Conservation (phyloP, 495 filamentous ascomycete genomes). For the Aspergillus nanangensis region DNA sequence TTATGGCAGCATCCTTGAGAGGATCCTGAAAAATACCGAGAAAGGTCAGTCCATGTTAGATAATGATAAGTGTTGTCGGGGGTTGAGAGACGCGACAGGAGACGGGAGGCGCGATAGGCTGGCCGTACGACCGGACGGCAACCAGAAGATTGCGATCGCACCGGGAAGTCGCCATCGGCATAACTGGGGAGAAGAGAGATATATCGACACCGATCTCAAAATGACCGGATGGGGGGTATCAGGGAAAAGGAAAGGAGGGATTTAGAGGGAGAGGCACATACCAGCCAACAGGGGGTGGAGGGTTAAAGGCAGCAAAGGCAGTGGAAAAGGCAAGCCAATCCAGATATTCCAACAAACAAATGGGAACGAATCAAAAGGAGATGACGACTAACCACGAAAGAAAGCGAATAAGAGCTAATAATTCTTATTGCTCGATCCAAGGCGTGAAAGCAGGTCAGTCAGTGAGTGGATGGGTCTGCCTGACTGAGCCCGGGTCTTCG, state of each 20-base stretch:
- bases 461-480: constrained; percentile 14
- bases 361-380: constrained; percentile 3
- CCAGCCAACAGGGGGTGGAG: neutral
- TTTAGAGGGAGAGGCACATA: constrained; percentile 2
- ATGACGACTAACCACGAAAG: constrained; percentile 5
- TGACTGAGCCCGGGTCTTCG: constrained; percentile 19
- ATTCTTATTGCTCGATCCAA: constrained; percentile 7
- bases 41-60: constrained; percentile 15
- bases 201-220: no score
- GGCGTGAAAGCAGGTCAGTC: constrained; percentile 11
- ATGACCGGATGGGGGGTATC: neutral
- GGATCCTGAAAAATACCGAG: constrained; percentile 1
- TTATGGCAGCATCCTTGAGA: constrained; percentile 36
- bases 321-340: constrained; percentile 1
- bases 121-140: no score
- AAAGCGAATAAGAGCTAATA: neutral
- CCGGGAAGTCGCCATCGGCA: no score
- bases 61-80: neutral
- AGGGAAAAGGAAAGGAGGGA: neutral
- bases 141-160: no score
- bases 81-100: neutral
- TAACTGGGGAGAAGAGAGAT: neutral
- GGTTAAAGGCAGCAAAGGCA: no score
- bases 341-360: constrained; percentile 7
- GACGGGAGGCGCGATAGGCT: constrained; percentile 1